Evolutionary conservation across 306 rosid genomes (phyloP).

Genomic region (Sicyos edulis): DNA sequence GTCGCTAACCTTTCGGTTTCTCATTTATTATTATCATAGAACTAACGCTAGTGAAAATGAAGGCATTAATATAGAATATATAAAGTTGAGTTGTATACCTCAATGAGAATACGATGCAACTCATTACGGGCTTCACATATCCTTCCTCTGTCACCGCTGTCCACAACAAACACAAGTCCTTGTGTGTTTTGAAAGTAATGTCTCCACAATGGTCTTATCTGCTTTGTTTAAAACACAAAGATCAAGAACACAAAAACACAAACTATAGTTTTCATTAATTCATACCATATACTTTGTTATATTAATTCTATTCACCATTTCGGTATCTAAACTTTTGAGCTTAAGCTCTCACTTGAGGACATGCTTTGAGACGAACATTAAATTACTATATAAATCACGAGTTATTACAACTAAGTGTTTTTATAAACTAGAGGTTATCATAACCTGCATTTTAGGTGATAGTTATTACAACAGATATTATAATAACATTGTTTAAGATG

Average conservation of each 20-base stretch:
- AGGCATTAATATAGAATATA: no score
- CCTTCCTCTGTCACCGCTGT: constrained; percentile 41
- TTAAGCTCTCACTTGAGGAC: no score
- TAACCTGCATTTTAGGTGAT: no score
- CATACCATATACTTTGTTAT: neutral
- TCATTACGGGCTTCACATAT: constrained; percentile 39
- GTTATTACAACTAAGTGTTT: no score
- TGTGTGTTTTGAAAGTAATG: constrained; percentile 44
- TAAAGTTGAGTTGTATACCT: constrained; percentile 11
- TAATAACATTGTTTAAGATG: no score
- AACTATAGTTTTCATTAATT: neutral
- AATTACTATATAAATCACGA: no score
- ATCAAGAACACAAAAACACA: neutral
- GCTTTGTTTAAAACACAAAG: neutral
- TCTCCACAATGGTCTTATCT: constrained; percentile 48
- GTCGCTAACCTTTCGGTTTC: no score
- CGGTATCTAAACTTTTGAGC: no score
- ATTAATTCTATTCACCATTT: neutral
- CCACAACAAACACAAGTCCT: constrained; percentile 44
- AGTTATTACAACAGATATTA: no score
- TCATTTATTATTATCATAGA: constrained; percentile 5
- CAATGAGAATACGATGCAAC: constrained; percentile 37
- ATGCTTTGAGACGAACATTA: no score
- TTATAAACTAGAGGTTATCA: no score
- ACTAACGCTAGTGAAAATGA: neutral